Evolutionary conservation across 2,329 filamentous ascomycete species (phyloP).

Genomic region (Aspergillus sergii): DNA sequence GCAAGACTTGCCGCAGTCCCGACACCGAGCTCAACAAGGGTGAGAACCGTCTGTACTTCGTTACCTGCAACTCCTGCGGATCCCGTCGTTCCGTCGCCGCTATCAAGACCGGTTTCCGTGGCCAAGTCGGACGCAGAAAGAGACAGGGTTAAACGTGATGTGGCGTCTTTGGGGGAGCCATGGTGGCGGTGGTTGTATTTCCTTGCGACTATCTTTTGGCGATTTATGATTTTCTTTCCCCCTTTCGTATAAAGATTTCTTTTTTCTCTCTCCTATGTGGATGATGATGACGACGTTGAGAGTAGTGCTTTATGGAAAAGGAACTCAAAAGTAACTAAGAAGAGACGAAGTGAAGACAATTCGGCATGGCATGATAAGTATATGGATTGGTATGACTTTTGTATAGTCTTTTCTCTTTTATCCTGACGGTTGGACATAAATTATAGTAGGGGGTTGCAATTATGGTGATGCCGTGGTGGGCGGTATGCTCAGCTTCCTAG

Average conservation of each 20-base stretch:
- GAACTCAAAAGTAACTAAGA: constrained; percentile 10
- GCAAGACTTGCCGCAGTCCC: constrained; percentile 95
- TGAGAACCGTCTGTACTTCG: constrained; percentile 98
- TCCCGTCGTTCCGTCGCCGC: constrained; percentile 87
- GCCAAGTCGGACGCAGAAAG: constrained; percentile 97
- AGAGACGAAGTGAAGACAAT: constrained; percentile 21
- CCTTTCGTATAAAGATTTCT: constrained; percentile 23
- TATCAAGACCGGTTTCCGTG: constrained; percentile 99
- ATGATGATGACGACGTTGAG: constrained; percentile 10
- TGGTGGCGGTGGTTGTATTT: constrained; percentile 18
- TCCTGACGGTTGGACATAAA: not conserved
- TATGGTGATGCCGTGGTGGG: not conserved
- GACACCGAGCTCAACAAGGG: constrained; percentile 97
- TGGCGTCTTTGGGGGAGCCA: constrained; percentile 11
- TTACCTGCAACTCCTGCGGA: constrained; percentile 89
- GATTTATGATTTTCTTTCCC: constrained; percentile 17
- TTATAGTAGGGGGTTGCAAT: not conserved
- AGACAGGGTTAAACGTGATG: constrained; percentile 71
- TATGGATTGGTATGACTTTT: constrained; percentile 31
- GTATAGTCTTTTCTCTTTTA: not conserved
- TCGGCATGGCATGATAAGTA: constrained; percentile 32
- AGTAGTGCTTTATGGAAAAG: constrained; percentile 7
- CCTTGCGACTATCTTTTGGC: constrained; percentile 19
- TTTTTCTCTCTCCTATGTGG: constrained; percentile 16
- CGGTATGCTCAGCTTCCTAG: not conserved